A percentile compares a stretch with the other conserved stretches of the same genome.
phyloP scores from a whole-genome alignment of 2,329 filamentous ascomycete species.

The Pestalotiopsis sp. region DNA sequence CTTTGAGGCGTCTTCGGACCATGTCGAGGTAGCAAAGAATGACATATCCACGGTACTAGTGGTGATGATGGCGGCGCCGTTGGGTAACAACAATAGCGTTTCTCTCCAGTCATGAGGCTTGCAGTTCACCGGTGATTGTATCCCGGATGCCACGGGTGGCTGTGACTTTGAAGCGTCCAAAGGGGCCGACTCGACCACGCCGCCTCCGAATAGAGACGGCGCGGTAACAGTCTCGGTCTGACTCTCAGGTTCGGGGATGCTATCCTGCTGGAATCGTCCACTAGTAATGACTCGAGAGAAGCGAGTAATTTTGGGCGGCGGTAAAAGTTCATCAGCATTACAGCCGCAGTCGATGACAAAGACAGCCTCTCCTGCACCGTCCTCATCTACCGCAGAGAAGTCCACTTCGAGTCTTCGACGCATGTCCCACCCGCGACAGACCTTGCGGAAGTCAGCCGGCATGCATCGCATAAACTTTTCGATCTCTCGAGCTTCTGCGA shows the following conservation, averaged over 20 bases:
- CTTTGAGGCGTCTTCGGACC: slow-evolving; percentile 77
- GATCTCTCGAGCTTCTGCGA: slow-evolving; percentile 79
- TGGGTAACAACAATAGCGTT: slow-evolving; percentile 64
- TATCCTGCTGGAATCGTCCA: slow-evolving; percentile 12
- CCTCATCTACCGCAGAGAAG: slow-evolving; percentile 80
- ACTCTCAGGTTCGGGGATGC: slow-evolving; percentile 11
- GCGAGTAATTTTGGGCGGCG: slow-evolving; percentile 45
- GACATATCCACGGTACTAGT: slow-evolving; percentile 75
- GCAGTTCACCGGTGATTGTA: slow-evolving; percentile 22
- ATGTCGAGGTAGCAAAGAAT: slow-evolving; percentile 68
- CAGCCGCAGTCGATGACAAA: slow-evolving; percentile 74
- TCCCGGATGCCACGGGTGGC: slow-evolving; percentile 24
- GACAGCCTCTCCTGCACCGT: slow-evolving; percentile 74
- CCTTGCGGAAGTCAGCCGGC: slow-evolving; percentile 76
- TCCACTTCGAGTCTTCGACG: slow-evolving; percentile 82
- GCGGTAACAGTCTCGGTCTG: slow-evolving; percentile 13
- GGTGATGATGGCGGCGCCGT: slow-evolving; percentile 65
- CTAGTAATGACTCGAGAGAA: slow-evolving; percentile 39
- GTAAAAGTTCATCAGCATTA: slow-evolving; percentile 49
- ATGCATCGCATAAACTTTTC: slow-evolving; percentile 73
- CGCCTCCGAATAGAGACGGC: slow-evolving; percentile 35
- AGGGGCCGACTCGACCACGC: slow-evolving; percentile 19
- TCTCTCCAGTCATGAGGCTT: slow-evolving; percentile 66
- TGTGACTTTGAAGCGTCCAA: slow-evolving; percentile 22
- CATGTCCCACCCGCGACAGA: slow-evolving; percentile 92